Evolutionary conservation across 2,329 filamentous ascomycete genomes (phyloP).

Genomic region (Paraphoma chrysanthemicola): DNA sequence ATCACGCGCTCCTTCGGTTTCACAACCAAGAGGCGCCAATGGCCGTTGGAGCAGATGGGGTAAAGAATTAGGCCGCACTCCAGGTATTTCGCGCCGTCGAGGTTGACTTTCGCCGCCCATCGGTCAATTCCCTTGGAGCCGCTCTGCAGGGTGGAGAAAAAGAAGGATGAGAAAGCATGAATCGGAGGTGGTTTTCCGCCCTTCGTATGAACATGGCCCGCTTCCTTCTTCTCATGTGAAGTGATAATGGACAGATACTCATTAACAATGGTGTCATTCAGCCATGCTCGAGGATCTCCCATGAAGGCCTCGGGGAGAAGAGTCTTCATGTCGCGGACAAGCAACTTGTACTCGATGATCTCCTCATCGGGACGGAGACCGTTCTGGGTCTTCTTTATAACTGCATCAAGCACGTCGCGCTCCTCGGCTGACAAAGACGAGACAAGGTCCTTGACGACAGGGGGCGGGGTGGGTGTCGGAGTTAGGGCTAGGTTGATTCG

Average conservation of each 20-base stretch:
- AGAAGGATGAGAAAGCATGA: constrained; percentile 70
- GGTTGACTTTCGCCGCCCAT: constrained; percentile 53
- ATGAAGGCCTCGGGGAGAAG: constrained; percentile 51
- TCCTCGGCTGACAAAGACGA: constrained; percentile 25
- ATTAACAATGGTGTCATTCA: constrained; percentile 81
- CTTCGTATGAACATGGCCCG: constrained; percentile 62
- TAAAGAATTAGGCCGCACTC: constrained; percentile 72
- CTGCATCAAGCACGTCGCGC: constrained; percentile 13
- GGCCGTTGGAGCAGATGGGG: constrained; percentile 68
- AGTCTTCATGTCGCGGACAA: constrained; percentile 67
- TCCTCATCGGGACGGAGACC: constrained; percentile 17
- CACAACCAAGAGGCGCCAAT: constrained; percentile 77
- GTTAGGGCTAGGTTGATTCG: constrained; percentile 18
- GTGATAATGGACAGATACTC: constrained; percentile 69
- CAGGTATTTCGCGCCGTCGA: constrained; percentile 62
- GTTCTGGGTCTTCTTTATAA: constrained; percentile 18
- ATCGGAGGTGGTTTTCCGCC: constrained; percentile 63
- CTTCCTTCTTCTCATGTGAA: constrained; percentile 61
- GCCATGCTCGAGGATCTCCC: constrained; percentile 64
- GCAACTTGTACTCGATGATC: constrained; percentile 50
- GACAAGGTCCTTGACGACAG: constrained; percentile 23
- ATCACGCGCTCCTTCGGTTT: constrained; percentile 66
- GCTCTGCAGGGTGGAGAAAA: constrained; percentile 62
- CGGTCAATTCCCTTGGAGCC: constrained; percentile 46
- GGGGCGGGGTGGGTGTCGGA: constrained; percentile 4